Evolutionary conservation across 2,329 filamentous ascomycete genomes (phyloP).

Genomic region (Hirsutella thompsonii): DNA sequence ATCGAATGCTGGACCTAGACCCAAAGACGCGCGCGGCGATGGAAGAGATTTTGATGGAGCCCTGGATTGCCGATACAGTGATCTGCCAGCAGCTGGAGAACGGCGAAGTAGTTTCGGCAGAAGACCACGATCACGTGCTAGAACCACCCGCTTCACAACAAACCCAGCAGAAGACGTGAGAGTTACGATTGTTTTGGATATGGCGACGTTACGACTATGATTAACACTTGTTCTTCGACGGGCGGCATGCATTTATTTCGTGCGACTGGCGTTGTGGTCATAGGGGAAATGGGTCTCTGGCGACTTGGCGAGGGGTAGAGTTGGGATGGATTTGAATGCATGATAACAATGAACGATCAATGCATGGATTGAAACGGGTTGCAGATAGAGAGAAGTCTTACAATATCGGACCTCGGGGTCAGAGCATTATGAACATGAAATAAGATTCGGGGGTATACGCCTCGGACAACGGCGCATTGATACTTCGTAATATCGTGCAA

Average conservation of each 20-base stretch:
- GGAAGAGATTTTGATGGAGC: conserved; percentile 73
- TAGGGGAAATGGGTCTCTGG: background rate
- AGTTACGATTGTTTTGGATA: background rate
- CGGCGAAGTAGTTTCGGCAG: conserved; percentile 58
- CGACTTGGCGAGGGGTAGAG: background rate
- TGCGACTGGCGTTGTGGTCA: background rate
- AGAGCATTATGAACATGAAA: background rate
- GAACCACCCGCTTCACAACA: conserved; percentile 50
- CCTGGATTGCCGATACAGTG: conserved; percentile 75
- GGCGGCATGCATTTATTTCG: no score
- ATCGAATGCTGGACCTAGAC: conserved; percentile 83
- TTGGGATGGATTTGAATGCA: background rate
- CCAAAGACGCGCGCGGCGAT: conserved; percentile 74
- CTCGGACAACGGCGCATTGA: no score
- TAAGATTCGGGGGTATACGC: conserved; percentile 2
- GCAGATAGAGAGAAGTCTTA: background rate
- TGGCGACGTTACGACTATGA: background rate
- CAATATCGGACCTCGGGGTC: background rate
- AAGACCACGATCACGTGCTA: conserved; percentile 73
- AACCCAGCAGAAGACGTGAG: conserved; percentile 5
- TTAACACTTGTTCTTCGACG: background rate
- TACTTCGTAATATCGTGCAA: no score
- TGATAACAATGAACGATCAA: background rate
- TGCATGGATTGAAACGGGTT: background rate
- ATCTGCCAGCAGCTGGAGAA: conserved; percentile 69